Percentiles rank a stretch among this genome's conserved stretches.
These are phyloP conservation scores for Aspergillus sclerotioniger DNA, from an alignment of 495 filamentous ascomycete genomes.

Conservation along the genomic window DNA sequence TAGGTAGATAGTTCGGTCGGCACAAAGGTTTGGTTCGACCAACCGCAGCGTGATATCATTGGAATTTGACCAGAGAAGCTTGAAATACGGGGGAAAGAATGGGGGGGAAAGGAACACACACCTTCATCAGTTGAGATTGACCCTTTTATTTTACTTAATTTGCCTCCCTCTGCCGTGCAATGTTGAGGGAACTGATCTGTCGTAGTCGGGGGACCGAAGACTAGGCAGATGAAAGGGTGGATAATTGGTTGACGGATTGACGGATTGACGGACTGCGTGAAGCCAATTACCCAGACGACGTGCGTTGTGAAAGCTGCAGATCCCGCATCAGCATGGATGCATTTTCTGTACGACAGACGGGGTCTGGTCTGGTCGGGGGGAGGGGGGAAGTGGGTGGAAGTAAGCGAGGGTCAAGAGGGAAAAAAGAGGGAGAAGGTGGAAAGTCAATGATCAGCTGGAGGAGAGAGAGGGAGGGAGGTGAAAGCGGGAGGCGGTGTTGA, in stretches of 20 bases:
- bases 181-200: constrained; percentile 5
- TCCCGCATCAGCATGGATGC: constrained; percentile 16
- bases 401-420: constrained; percentile 8
- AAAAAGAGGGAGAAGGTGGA: constrained; percentile 8
- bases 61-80: constrained; percentile 2
- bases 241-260: constrained; percentile 7
- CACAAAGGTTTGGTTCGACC: constrained; percentile 20
- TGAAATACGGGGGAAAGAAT: constrained; percentile 13
- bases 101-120: constrained; percentile 12
- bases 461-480: constrained; percentile 1
- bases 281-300: constrained; percentile 10
- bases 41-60: constrained; percentile 21
- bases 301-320: constrained; percentile 17
- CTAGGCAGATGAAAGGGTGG: constrained; percentile 8
- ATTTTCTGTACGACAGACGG: constrained; percentile 9
- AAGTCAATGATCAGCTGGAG: background rate
- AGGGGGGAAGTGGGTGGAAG: constrained; percentile 18
- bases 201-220: background rate
- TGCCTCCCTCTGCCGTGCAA: constrained; percentile 19
- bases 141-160: background rate
- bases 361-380: constrained; percentile 2
- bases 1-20: constrained; percentile 12
- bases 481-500: constrained; percentile 11
- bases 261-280: constrained; percentile 2
- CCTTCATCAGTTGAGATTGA: constrained; percentile 28